Evolutionary conservation across 352 stramenopile species (phyloP).

Genomic region (Aphanomyces invadans): DNA sequence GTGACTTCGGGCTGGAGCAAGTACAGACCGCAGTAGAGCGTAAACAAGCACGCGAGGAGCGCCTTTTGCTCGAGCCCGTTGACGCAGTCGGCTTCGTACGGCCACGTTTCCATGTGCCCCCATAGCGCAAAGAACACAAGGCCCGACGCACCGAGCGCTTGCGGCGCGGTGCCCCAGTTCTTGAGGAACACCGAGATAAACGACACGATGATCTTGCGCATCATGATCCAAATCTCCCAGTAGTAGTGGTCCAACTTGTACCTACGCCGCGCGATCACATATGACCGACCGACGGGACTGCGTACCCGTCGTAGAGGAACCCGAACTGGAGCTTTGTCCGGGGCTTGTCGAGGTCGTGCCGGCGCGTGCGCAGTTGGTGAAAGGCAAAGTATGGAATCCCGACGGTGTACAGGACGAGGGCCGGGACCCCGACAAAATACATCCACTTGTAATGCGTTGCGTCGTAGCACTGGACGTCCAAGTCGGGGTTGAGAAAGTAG

Average conservation of each 20-base stretch:
- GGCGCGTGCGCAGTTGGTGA: background rate
- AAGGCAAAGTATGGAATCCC: slow-evolving; percentile 11
- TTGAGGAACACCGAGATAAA: slow-evolving; percentile 22
- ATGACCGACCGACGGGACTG: too few species aligned
- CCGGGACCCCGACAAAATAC: background rate
- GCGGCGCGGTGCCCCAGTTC: background rate
- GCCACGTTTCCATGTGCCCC: background rate
- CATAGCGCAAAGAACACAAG: background rate
- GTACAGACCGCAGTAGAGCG: slow-evolving; percentile 4
- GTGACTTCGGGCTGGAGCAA: background rate
- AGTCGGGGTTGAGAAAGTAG: slow-evolving; percentile 5
- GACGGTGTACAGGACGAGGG: background rate
- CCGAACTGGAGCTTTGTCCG: slow-evolving; percentile 7
- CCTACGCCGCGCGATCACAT: background rate
- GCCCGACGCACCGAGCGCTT: slow-evolving; percentile 5
- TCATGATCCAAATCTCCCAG: slow-evolving; percentile 22
- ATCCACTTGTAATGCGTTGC: slow-evolving; percentile 10
- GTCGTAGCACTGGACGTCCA: slow-evolving; percentile 16
- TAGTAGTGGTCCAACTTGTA: slow-evolving; percentile 17
- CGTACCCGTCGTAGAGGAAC: slow-evolving; percentile 17
- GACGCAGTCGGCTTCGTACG: slow-evolving; percentile 1
- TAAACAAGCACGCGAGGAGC: slow-evolving; percentile 16
- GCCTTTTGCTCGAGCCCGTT: slow-evolving; percentile 12
- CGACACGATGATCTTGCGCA: slow-evolving; percentile 16
- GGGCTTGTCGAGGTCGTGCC: background rate